phyloP scores from a whole-genome alignment of 441 rosid genomes.

The Erysimum cheiri region DNA sequence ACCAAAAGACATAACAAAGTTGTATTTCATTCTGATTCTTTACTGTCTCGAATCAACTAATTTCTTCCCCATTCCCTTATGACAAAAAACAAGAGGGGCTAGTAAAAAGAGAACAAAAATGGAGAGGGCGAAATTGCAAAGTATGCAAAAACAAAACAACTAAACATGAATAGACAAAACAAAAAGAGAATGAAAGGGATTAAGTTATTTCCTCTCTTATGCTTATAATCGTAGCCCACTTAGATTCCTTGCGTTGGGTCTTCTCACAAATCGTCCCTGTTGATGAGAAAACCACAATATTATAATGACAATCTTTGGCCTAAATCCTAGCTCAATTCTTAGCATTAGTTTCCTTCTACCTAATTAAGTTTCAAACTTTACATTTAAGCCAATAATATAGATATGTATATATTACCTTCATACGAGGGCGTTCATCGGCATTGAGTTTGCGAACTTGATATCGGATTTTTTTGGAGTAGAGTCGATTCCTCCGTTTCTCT shows the following conservation, averaged over 20 bases:
- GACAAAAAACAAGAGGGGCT: background rate
- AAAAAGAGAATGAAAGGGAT: conserved; percentile 14
- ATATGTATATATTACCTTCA: conserved; percentile 55
- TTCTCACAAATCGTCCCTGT: conserved; percentile 63
- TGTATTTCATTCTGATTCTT: conserved; percentile 21
- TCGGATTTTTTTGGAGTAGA: conserved; percentile 84
- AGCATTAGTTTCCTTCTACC: background rate
- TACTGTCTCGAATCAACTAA: conserved; percentile 10
- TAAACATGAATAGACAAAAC: conserved; percentile 4
- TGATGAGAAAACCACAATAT: conserved; percentile 18
- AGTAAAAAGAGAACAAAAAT: background rate
- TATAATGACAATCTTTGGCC: background rate
- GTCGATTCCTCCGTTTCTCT: conserved; percentile 79
- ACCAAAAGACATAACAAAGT: background rate
- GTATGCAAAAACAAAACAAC: background rate
- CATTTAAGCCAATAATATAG: conserved; percentile 4
- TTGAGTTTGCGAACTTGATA: conserved; percentile 83
- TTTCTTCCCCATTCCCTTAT: conserved; percentile 16
- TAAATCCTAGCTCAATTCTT: conserved; percentile 1
- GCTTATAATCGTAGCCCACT: conserved; percentile 44
- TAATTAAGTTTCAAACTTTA: background rate
- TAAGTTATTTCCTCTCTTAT: conserved; percentile 7
- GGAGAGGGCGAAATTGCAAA: background rate
- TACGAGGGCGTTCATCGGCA: conserved; percentile 85
- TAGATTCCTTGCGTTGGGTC: conserved; percentile 46